phyloP scores from a whole-genome alignment of 805 yeast species.

The Candida adriatica region DNA sequence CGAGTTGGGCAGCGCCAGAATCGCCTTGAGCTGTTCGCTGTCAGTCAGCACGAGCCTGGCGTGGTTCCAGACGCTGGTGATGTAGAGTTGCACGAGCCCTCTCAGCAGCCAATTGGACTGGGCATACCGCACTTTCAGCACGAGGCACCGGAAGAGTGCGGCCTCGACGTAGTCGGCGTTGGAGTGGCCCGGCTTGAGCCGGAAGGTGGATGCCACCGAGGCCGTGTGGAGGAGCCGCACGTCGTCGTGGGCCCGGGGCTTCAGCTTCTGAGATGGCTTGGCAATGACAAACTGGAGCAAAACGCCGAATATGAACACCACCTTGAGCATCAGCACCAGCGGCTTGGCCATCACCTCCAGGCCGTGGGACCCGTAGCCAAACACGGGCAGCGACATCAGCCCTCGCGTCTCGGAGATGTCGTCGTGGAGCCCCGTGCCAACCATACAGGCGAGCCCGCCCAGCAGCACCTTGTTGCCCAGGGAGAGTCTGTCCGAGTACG shows the following conservation, averaged over 20 bases:
- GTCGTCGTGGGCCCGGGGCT: slow-evolving; percentile 11
- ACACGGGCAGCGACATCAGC: slow-evolving; percentile 41
- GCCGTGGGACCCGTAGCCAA: slow-evolving; percentile 26
- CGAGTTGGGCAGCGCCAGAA: slow-evolving; percentile 19
- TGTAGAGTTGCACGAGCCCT: slow-evolving; percentile 17
- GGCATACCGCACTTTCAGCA: slow-evolving; percentile 16
- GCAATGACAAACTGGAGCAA: slow-evolving; percentile 22
- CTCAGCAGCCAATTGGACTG: slow-evolving; percentile 17
- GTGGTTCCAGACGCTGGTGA: slow-evolving; percentile 23
- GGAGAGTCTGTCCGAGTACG: slow-evolving; percentile 8
- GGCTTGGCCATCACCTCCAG: slow-evolving; percentile 23
- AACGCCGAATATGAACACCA: slow-evolving; percentile 23
- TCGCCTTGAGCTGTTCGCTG: slow-evolving; percentile 19
- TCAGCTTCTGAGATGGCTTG: background rate
- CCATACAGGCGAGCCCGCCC: slow-evolving; percentile 59
- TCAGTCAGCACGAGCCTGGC: slow-evolving; percentile 19
- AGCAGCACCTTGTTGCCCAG: slow-evolving; percentile 43
- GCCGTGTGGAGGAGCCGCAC: slow-evolving; percentile 15
- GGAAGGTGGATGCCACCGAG: slow-evolving; percentile 16
- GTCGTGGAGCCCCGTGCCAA: slow-evolving; percentile 54
- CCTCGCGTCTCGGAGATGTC: slow-evolving; percentile 40
- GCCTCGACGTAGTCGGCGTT: slow-evolving; percentile 19
- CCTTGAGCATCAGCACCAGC: slow-evolving; percentile 22
- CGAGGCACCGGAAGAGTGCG: slow-evolving; percentile 21
- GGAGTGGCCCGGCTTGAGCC: slow-evolving; percentile 9